Evolutionary conservation across 2,329 filamentous ascomycete genomes (phyloP).

Genomic region (Aureobasidium sp.): DNA sequence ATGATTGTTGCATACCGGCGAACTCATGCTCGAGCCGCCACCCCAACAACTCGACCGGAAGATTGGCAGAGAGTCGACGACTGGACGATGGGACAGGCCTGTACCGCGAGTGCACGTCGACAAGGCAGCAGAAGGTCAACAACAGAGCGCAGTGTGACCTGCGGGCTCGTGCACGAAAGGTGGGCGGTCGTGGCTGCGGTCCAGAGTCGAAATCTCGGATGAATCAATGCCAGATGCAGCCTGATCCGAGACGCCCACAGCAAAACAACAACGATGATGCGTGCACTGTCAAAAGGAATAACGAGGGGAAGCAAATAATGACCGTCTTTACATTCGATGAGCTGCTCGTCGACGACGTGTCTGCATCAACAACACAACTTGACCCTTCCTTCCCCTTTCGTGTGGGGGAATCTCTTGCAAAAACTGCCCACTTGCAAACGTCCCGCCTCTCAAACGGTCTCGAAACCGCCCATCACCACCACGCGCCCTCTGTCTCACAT

Average conservation of each 20-base stretch:
- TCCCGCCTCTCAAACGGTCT: neutral
- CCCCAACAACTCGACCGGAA: neutral
- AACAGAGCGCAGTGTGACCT: conserved; percentile 8
- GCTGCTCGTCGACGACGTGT: neutral
- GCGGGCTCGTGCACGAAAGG: conserved; percentile 5
- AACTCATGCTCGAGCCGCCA: conserved; percentile 16
- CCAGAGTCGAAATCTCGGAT: conserved; percentile 13
- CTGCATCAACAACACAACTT: neutral
- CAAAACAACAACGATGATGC: neutral
- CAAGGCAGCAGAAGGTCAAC: neutral
- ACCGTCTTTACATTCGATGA: neutral
- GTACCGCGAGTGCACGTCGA: neutral
- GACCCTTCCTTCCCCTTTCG: conserved; percentile 7
- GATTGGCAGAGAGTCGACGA: neutral
- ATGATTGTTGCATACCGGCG: conserved; percentile 11
- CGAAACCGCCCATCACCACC: neutral
- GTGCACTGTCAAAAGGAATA: neutral
- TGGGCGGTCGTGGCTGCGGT: neutral
- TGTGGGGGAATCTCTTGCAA: conserved; percentile 6
- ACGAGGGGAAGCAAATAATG: neutral
- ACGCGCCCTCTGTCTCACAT: conserved; percentile 2
- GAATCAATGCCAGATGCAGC: neutral
- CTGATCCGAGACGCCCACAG: neutral
- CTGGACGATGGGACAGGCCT: neutral
- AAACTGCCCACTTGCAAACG: neutral